These are phyloP conservation scores for Dichotomopilus funicola DNA, from an alignment of 2,329 filamentous ascomycete species.

Conservation along the genomic window DNA sequence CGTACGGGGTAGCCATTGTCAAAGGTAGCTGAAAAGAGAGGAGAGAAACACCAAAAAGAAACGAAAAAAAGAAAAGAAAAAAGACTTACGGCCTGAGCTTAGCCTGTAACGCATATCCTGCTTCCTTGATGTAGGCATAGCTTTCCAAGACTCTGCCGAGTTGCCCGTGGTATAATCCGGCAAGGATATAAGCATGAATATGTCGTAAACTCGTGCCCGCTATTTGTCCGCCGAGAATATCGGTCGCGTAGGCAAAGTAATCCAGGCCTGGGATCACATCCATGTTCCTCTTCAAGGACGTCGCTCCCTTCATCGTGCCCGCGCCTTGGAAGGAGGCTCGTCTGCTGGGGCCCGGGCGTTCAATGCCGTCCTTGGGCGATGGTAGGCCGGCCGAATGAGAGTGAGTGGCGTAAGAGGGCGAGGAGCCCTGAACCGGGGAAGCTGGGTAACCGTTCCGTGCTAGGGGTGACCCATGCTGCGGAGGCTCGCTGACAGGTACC, in stretches of 20 bases:
- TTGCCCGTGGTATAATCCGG: constrained; percentile 84
- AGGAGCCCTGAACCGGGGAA: constrained; percentile 51
- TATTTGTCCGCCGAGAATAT: constrained; percentile 76
- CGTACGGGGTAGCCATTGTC: too few species aligned
- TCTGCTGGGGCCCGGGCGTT: constrained; percentile 40
- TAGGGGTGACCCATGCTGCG: constrained; percentile 32
- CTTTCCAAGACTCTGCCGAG: constrained; percentile 82
- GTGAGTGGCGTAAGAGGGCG: constrained; percentile 39
- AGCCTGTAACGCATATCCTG: constrained; percentile 56
- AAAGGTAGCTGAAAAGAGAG: neutral
- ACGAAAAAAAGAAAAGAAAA: constrained; percentile 19
- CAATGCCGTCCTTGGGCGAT: constrained; percentile 45
- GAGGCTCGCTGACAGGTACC: constrained; percentile 42
- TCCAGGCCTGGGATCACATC: constrained; percentile 84
- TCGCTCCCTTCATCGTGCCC: constrained; percentile 12
- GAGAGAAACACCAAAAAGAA: neutral
- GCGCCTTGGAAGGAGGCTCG: constrained; percentile 45
- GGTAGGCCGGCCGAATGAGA: constrained; percentile 45
- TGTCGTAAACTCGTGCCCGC: constrained; percentile 75
- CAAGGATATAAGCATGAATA: constrained; percentile 78
- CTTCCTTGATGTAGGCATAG: constrained; percentile 54
- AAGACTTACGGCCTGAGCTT: constrained; percentile 63
- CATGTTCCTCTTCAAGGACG: constrained; percentile 51
- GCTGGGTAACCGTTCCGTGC: constrained; percentile 46
- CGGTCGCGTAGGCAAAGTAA: constrained; percentile 80